phyloP scores from a whole-genome alignment of 2,329 filamentous ascomycete species.

The Trichoderma polysporum region DNA sequence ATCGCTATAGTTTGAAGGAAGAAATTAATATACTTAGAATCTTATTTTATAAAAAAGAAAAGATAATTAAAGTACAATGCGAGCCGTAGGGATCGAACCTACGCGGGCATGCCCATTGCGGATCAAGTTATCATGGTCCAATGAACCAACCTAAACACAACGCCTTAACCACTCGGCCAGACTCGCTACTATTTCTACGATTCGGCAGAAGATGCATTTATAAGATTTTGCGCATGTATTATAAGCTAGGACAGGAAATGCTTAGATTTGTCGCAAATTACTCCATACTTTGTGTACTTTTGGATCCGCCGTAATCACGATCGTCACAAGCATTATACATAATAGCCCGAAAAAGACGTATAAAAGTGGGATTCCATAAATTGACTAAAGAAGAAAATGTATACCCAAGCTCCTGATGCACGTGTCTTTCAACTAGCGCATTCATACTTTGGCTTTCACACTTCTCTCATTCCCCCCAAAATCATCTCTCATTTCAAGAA shows the following conservation, averaged over 20 bases:
- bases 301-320: too few species aligned
- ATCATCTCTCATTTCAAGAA: background rate
- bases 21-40: too few species aligned
- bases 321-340: background rate
- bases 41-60: background rate
- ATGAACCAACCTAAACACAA: conserved; percentile 48
- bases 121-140: conserved; percentile 30
- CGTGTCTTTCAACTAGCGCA: background rate
- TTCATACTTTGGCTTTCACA: background rate
- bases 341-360: background rate
- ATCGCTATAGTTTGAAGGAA: too few species aligned
- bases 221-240: too few species aligned
- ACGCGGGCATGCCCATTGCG: conserved; percentile 46
- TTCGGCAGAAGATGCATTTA: background rate
- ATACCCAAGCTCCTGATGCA: background rate
- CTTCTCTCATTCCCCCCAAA: background rate
- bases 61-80: conserved; percentile 31
- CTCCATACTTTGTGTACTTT: too few species aligned
- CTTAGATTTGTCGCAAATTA: too few species aligned
- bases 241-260: too few species aligned
- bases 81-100: conserved; percentile 54
- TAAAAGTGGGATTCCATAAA: background rate
- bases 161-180: conserved; percentile 59
- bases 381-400: background rate
- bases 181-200: conserved; percentile 32